These are phyloP conservation scores for Ulmus americana DNA, from an alignment of 331 rosid genomes.

Conservation along the genomic window DNA sequence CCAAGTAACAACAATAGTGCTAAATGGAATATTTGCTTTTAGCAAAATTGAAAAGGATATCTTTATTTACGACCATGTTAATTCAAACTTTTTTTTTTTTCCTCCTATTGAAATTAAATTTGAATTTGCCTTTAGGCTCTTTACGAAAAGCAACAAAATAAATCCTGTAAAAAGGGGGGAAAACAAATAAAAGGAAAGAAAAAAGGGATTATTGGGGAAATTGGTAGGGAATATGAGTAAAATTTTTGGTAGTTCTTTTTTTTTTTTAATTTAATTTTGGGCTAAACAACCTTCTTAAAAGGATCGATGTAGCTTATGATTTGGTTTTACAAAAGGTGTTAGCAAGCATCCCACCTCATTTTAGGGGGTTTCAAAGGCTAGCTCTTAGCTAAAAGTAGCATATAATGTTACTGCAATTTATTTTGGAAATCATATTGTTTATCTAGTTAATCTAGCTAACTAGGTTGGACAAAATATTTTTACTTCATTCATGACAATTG, in stretches of 20 bases:
- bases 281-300: not conserved
- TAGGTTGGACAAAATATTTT: not conserved
- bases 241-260: not conserved
- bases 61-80: no score
- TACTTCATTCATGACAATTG: no score
- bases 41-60: no score
- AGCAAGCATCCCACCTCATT: constrained; percentile 10
- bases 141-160: not conserved
- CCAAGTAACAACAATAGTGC: no score
- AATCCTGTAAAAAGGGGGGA: not conserved
- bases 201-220: no score
- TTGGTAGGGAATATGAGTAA: not conserved
- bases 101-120: not conserved
- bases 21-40: no score
- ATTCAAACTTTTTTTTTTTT: no score
- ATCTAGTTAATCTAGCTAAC: not conserved
- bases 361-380: constrained; percentile 7
- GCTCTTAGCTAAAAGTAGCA: constrained; percentile 4
- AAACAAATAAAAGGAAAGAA: not conserved
- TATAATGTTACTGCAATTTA: not conserved
- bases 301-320: not conserved
- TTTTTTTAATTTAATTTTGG: no score
- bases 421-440: no score
- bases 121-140: not conserved
- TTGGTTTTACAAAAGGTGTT: constrained; percentile 1